Evolutionary conservation across 306 rosid species (phyloP), one percentile per base, ranked within the genome.

Genomic region (Sesbania bispinosa): DNA sequence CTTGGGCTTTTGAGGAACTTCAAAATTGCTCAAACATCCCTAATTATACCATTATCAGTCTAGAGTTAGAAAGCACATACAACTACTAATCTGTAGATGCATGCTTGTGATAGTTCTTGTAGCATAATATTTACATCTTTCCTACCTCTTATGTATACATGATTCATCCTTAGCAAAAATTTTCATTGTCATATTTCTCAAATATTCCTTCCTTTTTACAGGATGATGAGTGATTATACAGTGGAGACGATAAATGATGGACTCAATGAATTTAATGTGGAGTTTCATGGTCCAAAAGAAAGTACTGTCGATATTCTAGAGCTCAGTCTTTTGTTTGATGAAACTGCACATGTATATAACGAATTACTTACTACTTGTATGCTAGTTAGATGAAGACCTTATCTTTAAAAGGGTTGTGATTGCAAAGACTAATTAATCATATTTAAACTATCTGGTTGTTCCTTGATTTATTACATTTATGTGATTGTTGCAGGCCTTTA

Each of bases 201-300:
- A 39, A 27, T 50, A 11, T 57, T 26, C 26, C 23, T 60, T 67
- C 62, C 20, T 53, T 69, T 80, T 43, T 81, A 50, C 93, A 95
- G 99, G 97, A 95, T 95, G 99, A 95, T 95, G 99, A 92, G 97
- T 80, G 99, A 95, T 84, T 95, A 95, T 81, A 82, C 67, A 13
- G 97, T 95, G 93, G 99, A 95, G 93, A 95, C 84, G 20, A 88
- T 92, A 79, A 92, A 92, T 69, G 99, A 95, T 59, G 99, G 99
- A 39, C 97, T 95, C 55, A 89, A 47, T 61, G 99, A 91, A 69
- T 91, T 95, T 83, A 89, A 89, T 74, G 99, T 95, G 85, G 99
- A 85, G 77, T 95, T 95, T 80, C 88, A 89, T 79, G 99, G 99
- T 71, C 99, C 99, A 45, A 91, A 91, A 95, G 97, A 92, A 82